These are phyloP conservation scores for Clonostachys chloroleuca DNA, from an alignment of 2,329 filamentous ascomycete genomes.

Conservation along the genomic window DNA sequence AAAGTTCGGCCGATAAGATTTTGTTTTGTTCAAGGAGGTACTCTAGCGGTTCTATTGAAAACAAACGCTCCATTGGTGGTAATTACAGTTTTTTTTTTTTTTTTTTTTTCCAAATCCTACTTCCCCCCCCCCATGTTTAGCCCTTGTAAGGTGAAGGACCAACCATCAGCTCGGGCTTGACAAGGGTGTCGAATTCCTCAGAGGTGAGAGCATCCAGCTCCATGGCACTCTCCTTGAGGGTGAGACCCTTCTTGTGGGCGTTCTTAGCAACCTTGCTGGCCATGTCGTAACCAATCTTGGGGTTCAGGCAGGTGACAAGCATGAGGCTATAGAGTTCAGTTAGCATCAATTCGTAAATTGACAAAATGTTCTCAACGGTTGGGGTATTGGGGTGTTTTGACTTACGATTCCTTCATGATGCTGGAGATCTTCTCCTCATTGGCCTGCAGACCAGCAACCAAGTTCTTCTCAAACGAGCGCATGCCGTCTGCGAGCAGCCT, in stretches of 20 bases:
- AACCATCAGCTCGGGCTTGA: constrained; percentile 94
- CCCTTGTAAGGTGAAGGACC: constrained; percentile 64
- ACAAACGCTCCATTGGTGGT: too few species aligned
- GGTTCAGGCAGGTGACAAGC: constrained; percentile 97
- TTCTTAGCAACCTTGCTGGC: constrained; percentile 97
- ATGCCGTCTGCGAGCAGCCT: constrained; percentile 88
- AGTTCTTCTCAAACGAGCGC: constrained; percentile 91
- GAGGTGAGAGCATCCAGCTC: constrained; percentile 85
- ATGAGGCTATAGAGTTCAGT: constrained; percentile 64
- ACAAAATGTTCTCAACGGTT: not conserved
- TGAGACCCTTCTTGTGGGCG: constrained; percentile 96
- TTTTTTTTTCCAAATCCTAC: not conserved
- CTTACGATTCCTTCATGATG: constrained; percentile 90
- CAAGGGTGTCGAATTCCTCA: constrained; percentile 85
- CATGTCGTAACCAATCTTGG: constrained; percentile 97
- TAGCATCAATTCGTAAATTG: not conserved
- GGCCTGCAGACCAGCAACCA: constrained; percentile 81
- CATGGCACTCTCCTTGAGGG: constrained; percentile 89
- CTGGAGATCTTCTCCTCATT: constrained; percentile 89
- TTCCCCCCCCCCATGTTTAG: constrained; percentile 2
- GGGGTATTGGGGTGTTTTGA: not conserved
- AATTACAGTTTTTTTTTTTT: not conserved
- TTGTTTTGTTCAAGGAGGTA: too few species aligned
- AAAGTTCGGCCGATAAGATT: too few species aligned
- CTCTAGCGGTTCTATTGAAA: too few species aligned